Base-by-base conservation (phyloP, 2,329 filamentous ascomycete genomes). In the Helotiales sp. region DNA sequence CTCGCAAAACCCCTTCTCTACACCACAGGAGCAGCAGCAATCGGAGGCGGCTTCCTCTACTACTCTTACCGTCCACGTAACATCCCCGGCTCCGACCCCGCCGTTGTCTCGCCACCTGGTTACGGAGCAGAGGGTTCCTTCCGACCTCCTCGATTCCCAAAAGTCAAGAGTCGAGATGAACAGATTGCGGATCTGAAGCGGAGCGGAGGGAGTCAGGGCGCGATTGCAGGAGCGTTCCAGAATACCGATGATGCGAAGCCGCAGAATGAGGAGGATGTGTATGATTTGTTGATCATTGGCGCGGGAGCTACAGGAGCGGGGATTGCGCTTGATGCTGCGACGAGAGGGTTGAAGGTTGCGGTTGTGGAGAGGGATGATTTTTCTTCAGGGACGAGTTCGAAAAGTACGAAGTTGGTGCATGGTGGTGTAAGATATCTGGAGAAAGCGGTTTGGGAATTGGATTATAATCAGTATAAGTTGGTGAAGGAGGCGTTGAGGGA, bases 381-480 rank as follows among this genome's bases (percentile, higher is more conserved):
- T 71, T 85, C 83, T 67, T 85, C 84, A 64, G 88, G 88, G 40
- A 90, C 88, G 12, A 89, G 86, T 72, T 87, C 84, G 69, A 90
- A 90, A 76, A 89, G 85, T 71, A 90, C 88, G 54, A 91, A 91
- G 74, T 78, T 90, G 58, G 87, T 91, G n/a, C 87, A 90, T 71
- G 88, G 88, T 53, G 88, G 87, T 69, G 87, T 91, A 52, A 78
- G 88, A 66, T 90, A 90, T 71, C 76, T 90, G 27, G 87, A 90
- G 71, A 90, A 91, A 75, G 88, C 88, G 38, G 81, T 91, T 56
- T 90, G 85, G 84, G 87, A 90, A 67, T 76, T 90, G 62, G 88
- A 90, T 74, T 89, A 89, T 74, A 84, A 81, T 68, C 88, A 90
- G 72, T 88, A 89, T 72, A 77, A 83, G 65, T 79, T 90, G 60